Conservation (phyloP, 73 alveolate genomes). For the Stentor coeruleus region DNA sequence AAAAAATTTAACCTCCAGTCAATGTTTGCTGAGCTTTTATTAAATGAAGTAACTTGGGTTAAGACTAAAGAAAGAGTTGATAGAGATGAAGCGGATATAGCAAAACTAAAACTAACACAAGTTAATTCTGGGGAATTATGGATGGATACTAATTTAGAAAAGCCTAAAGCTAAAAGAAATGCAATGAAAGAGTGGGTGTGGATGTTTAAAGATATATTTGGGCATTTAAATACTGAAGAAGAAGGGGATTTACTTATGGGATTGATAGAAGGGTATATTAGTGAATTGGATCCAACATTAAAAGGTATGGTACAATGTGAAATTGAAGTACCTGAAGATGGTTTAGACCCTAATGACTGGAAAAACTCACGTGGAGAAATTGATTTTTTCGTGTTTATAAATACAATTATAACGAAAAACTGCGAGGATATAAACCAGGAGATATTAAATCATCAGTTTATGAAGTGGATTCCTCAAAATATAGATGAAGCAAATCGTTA, state of each 20-base stretch:
- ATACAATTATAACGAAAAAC: not conserved
- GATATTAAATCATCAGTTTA: not conserved
- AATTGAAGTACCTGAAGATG: not conserved
- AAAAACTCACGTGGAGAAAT: not conserved
- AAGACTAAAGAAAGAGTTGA: conserved; percentile 25
- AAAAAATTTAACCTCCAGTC: conserved; percentile 12
- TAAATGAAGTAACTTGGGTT: not conserved
- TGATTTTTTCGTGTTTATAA: conserved; percentile 8
- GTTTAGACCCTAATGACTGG: conserved; percentile 5
- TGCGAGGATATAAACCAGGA: conserved; percentile 2
- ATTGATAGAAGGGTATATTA: not conserved
- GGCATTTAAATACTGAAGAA: not conserved
- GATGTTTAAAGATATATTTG: not conserved
- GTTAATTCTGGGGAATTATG: conserved; percentile 15
- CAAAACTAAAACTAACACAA: not conserved
- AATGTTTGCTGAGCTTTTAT: conserved; percentile 16
- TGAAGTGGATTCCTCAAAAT: conserved; percentile 1
- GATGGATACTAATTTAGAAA: not conserved
- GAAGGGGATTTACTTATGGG: not conserved
- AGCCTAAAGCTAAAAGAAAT: not conserved
- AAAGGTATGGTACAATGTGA: not conserved
- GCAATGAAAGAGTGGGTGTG: conserved; percentile 11
- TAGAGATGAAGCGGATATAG: not conserved
- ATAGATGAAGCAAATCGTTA: not conserved
- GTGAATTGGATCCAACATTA: not conserved